These are phyloP conservation scores for Chlorociboria aeruginascens DNA, from an alignment of 495 filamentous ascomycete genomes.

Conservation along the genomic window DNA sequence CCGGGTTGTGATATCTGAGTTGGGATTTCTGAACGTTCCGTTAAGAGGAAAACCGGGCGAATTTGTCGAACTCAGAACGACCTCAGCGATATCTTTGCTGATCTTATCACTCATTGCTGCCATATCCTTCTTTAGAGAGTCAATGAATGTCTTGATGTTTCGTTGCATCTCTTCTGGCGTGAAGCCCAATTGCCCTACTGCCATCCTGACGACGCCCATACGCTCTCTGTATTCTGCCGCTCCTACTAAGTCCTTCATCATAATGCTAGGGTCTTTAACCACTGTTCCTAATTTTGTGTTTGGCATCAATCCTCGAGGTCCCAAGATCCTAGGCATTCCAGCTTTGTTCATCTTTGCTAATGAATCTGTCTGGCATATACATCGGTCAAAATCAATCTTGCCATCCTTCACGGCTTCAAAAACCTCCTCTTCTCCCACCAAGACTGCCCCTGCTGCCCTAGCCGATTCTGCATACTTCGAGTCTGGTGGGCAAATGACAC, in stretches of 20 bases:
- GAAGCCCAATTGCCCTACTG: conserved; percentile 83
- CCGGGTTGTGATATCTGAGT: conserved; percentile 38
- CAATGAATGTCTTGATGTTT: conserved; percentile 73
- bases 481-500: conserved; percentile 74
- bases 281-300: conserved; percentile 77
- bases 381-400: conserved; percentile 73
- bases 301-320: conserved; percentile 87
- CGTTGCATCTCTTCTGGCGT: conserved; percentile 73
- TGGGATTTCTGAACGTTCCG: conserved; percentile 54
- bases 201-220: conserved; percentile 71
- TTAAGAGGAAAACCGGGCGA: conserved; percentile 79
- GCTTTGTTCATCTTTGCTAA: conserved; percentile 63
- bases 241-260: conserved; percentile 69
- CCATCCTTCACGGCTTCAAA: conserved; percentile 69
- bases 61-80: conserved; percentile 84
- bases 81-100: conserved; percentile 77
- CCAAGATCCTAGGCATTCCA: conserved; percentile 65
- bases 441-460: conserved; percentile 56
- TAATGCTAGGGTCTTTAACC: conserved; percentile 57
- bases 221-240: conserved; percentile 79
- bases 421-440: conserved; percentile 75
- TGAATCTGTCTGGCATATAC: conserved; percentile 74
- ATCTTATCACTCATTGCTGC: conserved; percentile 52
- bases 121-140: conserved; percentile 67
- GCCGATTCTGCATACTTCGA: conserved; percentile 59